A percentile compares a stretch with the other conserved stretches of the same genome.
phyloP scores from a whole-genome alignment of 176 grass and related monocot genomes.

The Typha latifolia region DNA sequence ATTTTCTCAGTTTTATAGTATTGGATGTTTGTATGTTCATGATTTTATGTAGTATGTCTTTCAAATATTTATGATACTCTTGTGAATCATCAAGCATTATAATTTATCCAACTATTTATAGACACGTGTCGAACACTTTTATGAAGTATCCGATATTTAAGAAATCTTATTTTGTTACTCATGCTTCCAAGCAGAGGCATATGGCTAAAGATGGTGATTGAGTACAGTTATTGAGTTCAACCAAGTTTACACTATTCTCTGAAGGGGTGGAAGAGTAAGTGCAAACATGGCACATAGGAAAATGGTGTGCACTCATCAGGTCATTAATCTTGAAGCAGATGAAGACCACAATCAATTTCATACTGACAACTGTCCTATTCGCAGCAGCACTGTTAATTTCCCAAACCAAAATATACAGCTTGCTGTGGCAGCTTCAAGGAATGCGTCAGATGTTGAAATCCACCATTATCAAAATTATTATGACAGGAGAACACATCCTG shows the following conservation, averaged over 20 bases:
- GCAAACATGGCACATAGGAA: slow-evolving; percentile 33
- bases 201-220: neutral
- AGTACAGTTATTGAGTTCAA: neutral
- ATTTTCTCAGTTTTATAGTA: too few relatives aligned
- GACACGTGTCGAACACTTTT: too few relatives aligned
- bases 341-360: slow-evolving; percentile 32
- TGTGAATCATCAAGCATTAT: too few relatives aligned
- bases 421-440: slow-evolving; percentile 26
- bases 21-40: too few relatives aligned
- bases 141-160: too few relatives aligned
- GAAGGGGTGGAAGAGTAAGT: slow-evolving; percentile 15
- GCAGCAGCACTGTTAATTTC: slow-evolving; percentile 22
- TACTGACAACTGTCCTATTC: slow-evolving; percentile 25
- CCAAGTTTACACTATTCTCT: neutral
- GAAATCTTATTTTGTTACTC: too few relatives aligned
- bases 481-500: slow-evolving; percentile 27
- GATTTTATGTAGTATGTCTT: too few relatives aligned
- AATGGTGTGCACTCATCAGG: slow-evolving; percentile 28
- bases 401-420: slow-evolving; percentile 23
- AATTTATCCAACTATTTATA: too few relatives aligned
- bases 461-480: slow-evolving; percentile 29
- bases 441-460: slow-evolving; percentile 17
- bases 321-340: slow-evolving; percentile 28
- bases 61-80: too few relatives aligned
- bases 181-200: too few relatives aligned